Percentiles rank a stretch among this genome's conserved stretches.
Conservation (phyloP, 1,284 basidiomycete species). For the Entoloma clypeatum region DNA sequence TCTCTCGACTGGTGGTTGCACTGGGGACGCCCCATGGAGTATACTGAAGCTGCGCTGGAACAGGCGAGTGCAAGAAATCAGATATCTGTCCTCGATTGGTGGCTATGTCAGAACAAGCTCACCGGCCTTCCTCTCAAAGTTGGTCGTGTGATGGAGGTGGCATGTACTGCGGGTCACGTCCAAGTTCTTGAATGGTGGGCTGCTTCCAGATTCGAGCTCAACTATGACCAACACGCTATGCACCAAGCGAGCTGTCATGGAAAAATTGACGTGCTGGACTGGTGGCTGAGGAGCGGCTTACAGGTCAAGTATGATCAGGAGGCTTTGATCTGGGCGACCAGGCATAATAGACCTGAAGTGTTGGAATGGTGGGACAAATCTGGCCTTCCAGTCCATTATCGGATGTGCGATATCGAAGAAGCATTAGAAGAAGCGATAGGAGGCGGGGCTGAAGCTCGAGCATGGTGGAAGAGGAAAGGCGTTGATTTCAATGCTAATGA, state of each 20-base stretch:
- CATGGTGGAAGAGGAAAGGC: slow-evolving; percentile 76
- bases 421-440: slow-evolving; percentile 80
- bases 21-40: slow-evolving; percentile 55
- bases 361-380: slow-evolving; percentile 83
- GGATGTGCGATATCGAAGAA: slow-evolving; percentile 84
- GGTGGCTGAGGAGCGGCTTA: slow-evolving; percentile 77
- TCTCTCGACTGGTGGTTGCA: slow-evolving; percentile 72
- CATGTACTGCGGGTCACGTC: slow-evolving; percentile 67
- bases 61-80: slow-evolving; percentile 72
- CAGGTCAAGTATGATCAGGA: slow-evolving; percentile 78
- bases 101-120: slow-evolving; percentile 51
- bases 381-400: slow-evolving; percentile 71
- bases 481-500: slow-evolving; percentile 77
- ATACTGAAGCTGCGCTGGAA: slow-evolving; percentile 73
- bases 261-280: slow-evolving; percentile 75
- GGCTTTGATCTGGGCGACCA: slow-evolving; percentile 70
- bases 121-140: slow-evolving; percentile 63
- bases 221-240: slow-evolving; percentile 72
- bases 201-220: slow-evolving; percentile 65
- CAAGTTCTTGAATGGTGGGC: slow-evolving; percentile 81
- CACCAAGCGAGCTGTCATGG: slow-evolving; percentile 74
- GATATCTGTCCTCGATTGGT: slow-evolving; percentile 74
- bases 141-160: slow-evolving; percentile 78
- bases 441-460: slow-evolving; percentile 63
- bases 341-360: slow-evolving; percentile 75